Base-by-base conservation (phyloP, 176 grass and related monocot genomes). In the Triticum monococcum region DNA sequence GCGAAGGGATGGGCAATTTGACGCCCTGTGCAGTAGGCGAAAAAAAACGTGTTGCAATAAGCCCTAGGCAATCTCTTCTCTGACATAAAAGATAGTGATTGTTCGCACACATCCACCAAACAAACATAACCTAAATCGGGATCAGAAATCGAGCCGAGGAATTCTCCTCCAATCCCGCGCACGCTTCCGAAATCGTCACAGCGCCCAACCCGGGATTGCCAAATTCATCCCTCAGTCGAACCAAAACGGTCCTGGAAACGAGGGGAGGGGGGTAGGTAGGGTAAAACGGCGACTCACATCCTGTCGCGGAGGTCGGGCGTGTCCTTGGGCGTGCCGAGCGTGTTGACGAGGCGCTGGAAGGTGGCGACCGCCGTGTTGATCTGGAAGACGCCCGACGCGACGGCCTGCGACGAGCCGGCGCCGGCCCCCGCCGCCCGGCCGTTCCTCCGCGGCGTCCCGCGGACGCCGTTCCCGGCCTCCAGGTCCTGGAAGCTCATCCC, bases 401-500 rank as follows among this genome's bases (percentile, higher is more conserved):
- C 93, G 61, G 93, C 91, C 91, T 98, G 96, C 65, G 93, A 92
- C 57, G 91, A 67, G 52, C 75, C 68, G 33, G 31, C 89, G 52
- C 43, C 87, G 45, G 16, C n/a, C 28, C 11, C 83, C 71, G 40
- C 7, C 2, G 22, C 3, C 35, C 23, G 14, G 10, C 46, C 76
- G 76, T 60, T 79, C 48, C 36, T 30, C 65, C 65, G 76, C 66
- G 84, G 80, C 79, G 79, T 30, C 57, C 80, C 89, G 12, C 85
- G 87, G 75, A 72, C 86, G 75, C 65, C 86, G 84, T 87, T 78
- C 3, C 96, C 96, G 12, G 93, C 86, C 80, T 95, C 96, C 63
- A 98, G 90, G 92, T 98, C 96, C 87, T 98, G 91, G 86, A 98
- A 98, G 89, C 93, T 98, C 96, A 98, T 98, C 91, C 45, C 78